These are phyloP conservation scores for Misopates orontium DNA, from an alignment of 257 asterid species.

Conservation along the genomic window DNA sequence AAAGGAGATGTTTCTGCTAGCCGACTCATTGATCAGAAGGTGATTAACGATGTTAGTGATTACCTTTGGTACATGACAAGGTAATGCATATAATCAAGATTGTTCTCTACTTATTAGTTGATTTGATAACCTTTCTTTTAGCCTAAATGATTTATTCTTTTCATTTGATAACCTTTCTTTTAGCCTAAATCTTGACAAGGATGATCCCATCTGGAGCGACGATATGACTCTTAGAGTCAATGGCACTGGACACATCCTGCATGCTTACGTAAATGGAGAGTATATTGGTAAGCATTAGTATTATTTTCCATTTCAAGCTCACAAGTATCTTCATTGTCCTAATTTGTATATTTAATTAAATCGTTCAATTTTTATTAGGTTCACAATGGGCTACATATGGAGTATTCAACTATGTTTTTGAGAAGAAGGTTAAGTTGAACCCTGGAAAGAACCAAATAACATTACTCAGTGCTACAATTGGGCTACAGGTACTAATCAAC, in stretches of 20 bases:
- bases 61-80: slow-evolving; percentile 93
- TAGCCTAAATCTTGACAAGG: slow-evolving; percentile 46
- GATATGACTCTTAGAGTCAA: slow-evolving; percentile 53
- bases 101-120: no score
- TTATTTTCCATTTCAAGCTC: no score
- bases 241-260: slow-evolving; percentile 57
- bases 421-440: slow-evolving; percentile 41
- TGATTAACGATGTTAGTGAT: slow-evolving; percentile 44
- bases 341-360: no score
- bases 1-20: slow-evolving; percentile 22
- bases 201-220: slow-evolving; percentile 46
- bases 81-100: slow-evolving; percentile 28
- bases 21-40: slow-evolving; percentile 32
- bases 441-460: slow-evolving; percentile 55
- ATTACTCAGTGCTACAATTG: slow-evolving; percentile 66
- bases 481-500: slow-evolving; percentile 37
- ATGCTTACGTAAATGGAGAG: slow-evolving; percentile 61
- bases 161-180: no score
- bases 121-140: no score
- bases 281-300: slow-evolving; percentile 54
- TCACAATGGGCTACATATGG: slow-evolving; percentile 55
- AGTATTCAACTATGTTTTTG: slow-evolving; percentile 28
- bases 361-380: slow-evolving; percentile 26
- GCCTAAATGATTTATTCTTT: not conserved
- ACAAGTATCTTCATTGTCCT: no score